Evolutionary conservation across 2,329 filamentous ascomycete genomes (phyloP).

Genomic region (Talaromyces sp.): DNA sequence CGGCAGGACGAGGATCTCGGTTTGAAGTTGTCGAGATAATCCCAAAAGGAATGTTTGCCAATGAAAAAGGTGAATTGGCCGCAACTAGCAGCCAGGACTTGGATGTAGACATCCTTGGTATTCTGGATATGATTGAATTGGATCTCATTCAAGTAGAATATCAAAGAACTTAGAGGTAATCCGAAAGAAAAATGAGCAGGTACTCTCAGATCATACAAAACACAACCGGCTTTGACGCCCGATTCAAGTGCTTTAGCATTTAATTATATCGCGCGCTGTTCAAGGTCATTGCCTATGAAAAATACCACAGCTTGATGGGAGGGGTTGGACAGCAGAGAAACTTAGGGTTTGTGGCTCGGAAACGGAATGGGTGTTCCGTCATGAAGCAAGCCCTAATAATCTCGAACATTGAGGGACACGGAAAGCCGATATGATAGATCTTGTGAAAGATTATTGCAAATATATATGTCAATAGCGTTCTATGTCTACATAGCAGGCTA

Average conservation of each 20-base stretch:
- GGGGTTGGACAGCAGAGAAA: neutral
- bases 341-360: neutral
- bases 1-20: slow-evolving; percentile 59
- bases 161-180: no score
- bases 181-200: no score
- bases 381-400: neutral
- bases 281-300: neutral
- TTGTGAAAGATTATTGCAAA: neutral
- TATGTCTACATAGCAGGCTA: neutral
- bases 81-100: slow-evolving; percentile 60
- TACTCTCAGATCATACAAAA: no score
- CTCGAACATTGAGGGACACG: neutral
- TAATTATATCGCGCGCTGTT: neutral
- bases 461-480: neutral
- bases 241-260: neutral
- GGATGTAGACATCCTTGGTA: neutral
- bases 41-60: slow-evolving; percentile 80
- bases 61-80: slow-evolving; percentile 63
- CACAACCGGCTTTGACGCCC: neutral
- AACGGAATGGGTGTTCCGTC: neutral
- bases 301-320: neutral
- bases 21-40: slow-evolving; percentile 66
- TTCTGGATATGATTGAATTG: neutral
- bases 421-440: neutral
- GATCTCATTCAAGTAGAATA: neutral